phyloP scores from a whole-genome alignment of 208 protist genomes.

The Leishmania gerbilli region DNA sequence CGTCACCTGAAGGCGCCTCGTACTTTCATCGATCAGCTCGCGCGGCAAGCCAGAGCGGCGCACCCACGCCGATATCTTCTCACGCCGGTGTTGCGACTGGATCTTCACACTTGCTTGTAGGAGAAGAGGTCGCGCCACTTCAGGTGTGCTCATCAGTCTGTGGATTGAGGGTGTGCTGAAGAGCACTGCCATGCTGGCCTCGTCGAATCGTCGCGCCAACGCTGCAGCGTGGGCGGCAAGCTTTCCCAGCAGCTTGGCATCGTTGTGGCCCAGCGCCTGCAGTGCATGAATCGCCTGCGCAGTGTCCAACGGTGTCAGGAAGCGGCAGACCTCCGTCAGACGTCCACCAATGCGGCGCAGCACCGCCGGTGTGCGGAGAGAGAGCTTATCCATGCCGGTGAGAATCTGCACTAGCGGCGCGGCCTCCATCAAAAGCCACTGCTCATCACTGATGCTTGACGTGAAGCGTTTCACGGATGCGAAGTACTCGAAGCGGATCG shows the following conservation, averaged over 20 bases:
- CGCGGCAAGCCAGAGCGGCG: constrained; percentile 56
- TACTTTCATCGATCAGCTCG: constrained; percentile 37
- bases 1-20: constrained; percentile 21
- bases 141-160: constrained; percentile 47
- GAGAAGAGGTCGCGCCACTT: constrained; percentile 70
- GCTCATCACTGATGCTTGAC: constrained; percentile 60
- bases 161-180: constrained; percentile 72
- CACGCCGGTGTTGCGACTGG: constrained; percentile 44
- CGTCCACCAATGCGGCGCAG: constrained; percentile 45
- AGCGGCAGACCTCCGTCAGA: constrained; percentile 42
- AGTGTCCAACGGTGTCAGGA: constrained; percentile 67
- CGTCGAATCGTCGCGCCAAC: constrained; percentile 56
- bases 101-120: constrained; percentile 52
- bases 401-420: constrained; percentile 73
- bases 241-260: constrained; percentile 50
- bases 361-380: constrained; percentile 52
- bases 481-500: constrained; percentile 77
- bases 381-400: constrained; percentile 54
- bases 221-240: constrained; percentile 59
- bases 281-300: constrained; percentile 60
- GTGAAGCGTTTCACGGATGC: constrained; percentile 68
- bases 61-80: constrained; percentile 60
- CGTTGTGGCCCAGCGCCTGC: constrained; percentile 63
- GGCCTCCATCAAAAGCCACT: constrained; percentile 83
- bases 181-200: constrained; percentile 58